These are phyloP conservation scores for Cicer chorassanicum DNA, from an alignment of 306 rosid genomes.

Conservation along the genomic window DNA sequence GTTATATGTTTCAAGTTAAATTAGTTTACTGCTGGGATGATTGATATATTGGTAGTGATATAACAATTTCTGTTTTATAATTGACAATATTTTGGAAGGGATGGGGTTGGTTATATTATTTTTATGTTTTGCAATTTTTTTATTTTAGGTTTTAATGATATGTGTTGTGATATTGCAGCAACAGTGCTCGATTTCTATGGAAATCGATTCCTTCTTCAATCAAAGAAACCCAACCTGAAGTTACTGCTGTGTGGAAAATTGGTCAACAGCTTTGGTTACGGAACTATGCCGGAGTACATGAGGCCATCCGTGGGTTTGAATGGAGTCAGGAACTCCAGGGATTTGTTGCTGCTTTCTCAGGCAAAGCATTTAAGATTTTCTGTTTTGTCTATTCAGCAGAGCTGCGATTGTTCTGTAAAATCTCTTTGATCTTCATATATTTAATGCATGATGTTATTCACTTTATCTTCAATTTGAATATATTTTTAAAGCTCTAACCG, in stretches of 20 bases:
- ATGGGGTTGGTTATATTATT: background rate
- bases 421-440: slow-evolving; percentile 7
- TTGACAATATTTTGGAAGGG: background rate
- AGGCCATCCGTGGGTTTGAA: slow-evolving; percentile 73
- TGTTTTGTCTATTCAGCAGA: background rate
- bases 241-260: slow-evolving; percentile 78
- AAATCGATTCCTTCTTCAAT: slow-evolving; percentile 68
- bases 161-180: slow-evolving; percentile 65
- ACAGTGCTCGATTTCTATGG: slow-evolving; percentile 92
- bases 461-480: slow-evolving; percentile 14
- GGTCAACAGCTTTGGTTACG: slow-evolving; percentile 79
- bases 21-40: slow-evolving; percentile 6
- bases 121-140: background rate
- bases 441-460: background rate
- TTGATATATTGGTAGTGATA: background rate
- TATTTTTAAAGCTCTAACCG: slow-evolving; percentile 1
- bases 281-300: slow-evolving; percentile 71
- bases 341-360: slow-evolving; percentile 81
- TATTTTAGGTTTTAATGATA: slow-evolving; percentile 36
- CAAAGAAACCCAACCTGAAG: slow-evolving; percentile 75
- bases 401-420: background rate
- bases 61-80: background rate
- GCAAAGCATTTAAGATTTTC: slow-evolving; percentile 54
- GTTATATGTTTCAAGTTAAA: background rate
- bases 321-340: slow-evolving; percentile 78